Percentiles rank a stretch among this genome's conserved stretches.
phyloP scores from a whole-genome alignment of 2,329 filamentous ascomycete species.

The Fusarium tuaranense region DNA sequence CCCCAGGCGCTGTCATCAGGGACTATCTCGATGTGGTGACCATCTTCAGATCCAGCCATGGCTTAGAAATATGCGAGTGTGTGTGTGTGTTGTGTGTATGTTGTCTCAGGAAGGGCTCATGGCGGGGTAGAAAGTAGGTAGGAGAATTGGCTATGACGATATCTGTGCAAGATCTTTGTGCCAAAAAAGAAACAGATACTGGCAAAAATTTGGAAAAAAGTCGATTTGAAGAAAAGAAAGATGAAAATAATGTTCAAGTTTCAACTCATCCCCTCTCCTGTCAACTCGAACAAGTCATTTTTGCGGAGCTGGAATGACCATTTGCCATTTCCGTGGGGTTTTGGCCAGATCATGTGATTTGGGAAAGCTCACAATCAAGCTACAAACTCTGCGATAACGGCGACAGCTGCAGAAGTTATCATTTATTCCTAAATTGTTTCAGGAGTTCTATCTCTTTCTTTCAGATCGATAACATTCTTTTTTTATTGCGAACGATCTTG shows the following conservation, averaged over 20 bases:
- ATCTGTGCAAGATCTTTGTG: background rate
- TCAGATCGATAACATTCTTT: background rate
- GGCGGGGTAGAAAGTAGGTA: constrained; percentile 12
- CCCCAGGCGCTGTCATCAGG: constrained; percentile 63
- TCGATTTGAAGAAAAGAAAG: background rate
- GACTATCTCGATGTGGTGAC: constrained; percentile 27
- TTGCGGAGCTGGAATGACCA: constrained; percentile 19
- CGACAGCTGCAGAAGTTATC: background rate
- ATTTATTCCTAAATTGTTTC: too few species aligned
- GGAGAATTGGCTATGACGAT: background rate
- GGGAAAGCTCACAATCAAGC: constrained; percentile 1
- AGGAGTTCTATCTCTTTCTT: background rate
- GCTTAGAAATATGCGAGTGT: constrained; percentile 10
- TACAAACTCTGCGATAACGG: background rate
- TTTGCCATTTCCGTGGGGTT: constrained; percentile 26
- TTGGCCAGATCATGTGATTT: constrained; percentile 37
- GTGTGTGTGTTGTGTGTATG: constrained; percentile 10
- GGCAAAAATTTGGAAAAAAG: background rate
- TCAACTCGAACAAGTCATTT: constrained; percentile 18
- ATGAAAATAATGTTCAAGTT: background rate
- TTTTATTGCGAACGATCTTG: background rate
- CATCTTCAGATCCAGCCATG: constrained; percentile 39
- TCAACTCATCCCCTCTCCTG: constrained; percentile 17
- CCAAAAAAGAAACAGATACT: background rate
- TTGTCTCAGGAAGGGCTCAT: constrained; percentile 28